A percentile compares a stretch with the other conserved stretches of the same genome.
Conservation (phyloP, 73 alveolate genomes). For the Paramecium biaurelia region DNA sequence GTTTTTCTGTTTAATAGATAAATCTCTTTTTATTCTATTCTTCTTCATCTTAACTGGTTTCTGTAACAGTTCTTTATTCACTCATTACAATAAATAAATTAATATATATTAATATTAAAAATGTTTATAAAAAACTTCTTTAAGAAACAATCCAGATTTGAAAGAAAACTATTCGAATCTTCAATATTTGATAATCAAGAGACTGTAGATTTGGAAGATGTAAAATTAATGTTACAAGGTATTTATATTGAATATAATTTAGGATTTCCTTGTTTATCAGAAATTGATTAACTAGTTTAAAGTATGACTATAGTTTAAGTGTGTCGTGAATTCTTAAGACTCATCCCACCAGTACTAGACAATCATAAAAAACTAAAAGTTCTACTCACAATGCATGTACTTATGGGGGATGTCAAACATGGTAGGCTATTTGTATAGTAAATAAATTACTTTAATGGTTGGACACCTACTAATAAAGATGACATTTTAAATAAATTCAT, state of each 20-base stretch:
- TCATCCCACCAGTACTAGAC: neutral
- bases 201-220: slow-evolving; percentile 41
- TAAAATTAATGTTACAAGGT: slow-evolving; percentile 27
- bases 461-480: neutral
- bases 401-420: slow-evolving; percentile 54
- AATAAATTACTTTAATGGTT: neutral
- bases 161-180: neutral
- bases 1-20: neutral
- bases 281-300: slow-evolving; percentile 4
- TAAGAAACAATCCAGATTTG: slow-evolving; percentile 11
- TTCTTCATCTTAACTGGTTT: neutral
- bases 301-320: slow-evolving; percentile 45
- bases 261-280: slow-evolving; percentile 12
- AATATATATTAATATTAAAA: neutral
- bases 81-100: neutral
- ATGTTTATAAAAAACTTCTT: slow-evolving; percentile 41
- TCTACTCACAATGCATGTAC: slow-evolving; percentile 14
- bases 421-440: slow-evolving; percentile 37
- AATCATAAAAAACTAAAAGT: slow-evolving; percentile 9
- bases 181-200: slow-evolving; percentile 26
- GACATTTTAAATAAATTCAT: neutral
- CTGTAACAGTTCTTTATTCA: slow-evolving; percentile 8
- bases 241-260: neutral
- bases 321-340: neutral
- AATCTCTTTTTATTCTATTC: neutral